phyloP scores from a whole-genome alignment of 2,329 filamentous ascomycete genomes.

The Ophiostoma quercus region DNA sequence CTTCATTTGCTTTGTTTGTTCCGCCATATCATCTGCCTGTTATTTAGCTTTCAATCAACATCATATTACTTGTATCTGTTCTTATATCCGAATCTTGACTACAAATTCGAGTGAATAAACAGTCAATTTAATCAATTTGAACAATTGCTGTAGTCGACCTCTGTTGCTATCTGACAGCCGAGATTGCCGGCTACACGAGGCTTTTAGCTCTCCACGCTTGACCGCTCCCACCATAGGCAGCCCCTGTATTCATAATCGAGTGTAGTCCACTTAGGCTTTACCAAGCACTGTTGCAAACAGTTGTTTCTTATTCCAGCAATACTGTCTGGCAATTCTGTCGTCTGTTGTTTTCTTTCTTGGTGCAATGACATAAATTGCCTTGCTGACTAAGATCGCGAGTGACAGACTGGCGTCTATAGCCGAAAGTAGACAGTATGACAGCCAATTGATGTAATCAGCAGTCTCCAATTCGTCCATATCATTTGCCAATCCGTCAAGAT shows the following conservation, averaged over 20 bases:
- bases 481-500: conserved; percentile 19
- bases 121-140: no score
- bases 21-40: neutral
- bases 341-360: neutral
- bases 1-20: neutral
- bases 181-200: conserved; percentile 7
- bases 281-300: neutral
- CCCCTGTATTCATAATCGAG: conserved; percentile 6
- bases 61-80: neutral
- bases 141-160: no score
- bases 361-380: neutral
- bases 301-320: neutral
- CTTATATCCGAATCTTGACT: neutral
- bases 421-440: neutral
- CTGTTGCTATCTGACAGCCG: conserved; percentile 7
- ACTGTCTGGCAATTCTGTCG: neutral
- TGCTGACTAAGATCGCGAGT: neutral
- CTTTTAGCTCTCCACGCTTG: neutral
- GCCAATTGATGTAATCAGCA: conserved; percentile 10
- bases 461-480: conserved; percentile 21
- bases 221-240: conserved; percentile 8
- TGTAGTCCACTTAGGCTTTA: neutral
- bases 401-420: neutral
- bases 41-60: conserved; percentile 8
- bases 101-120: no score